Evolutionary conservation across 2,329 filamentous ascomycete species (phyloP), one percentile per base, ranked within the genome.

Genomic region (Phaeosphaeriaceae sp.): DNA sequence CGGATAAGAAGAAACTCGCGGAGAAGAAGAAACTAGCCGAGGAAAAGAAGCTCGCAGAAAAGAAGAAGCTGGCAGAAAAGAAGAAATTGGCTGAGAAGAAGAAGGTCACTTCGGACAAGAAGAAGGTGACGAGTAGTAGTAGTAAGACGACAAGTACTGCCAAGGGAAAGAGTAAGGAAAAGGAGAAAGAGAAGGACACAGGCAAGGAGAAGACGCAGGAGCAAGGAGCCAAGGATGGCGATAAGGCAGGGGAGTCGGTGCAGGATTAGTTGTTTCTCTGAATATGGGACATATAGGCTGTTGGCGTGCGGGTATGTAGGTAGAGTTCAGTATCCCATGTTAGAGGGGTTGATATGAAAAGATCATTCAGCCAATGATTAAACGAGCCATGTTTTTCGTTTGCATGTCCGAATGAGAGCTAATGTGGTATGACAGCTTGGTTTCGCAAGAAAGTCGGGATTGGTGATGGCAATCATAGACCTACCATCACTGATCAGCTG

Each of bases 221-320:
- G 7, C 70, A 74, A 53, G 57, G 61, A 36, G 62, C 68, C 0
- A 71, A 68, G 40, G 68, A 67, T n/a, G 68, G 63, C 1, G 62
- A 51, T 2, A 75, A 75, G 53, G 77, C 76, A 1, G 68, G 69
- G 10, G 72, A 71, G 53, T 78, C 75, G 54, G 78, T 78, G 4
- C 69, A 79, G 54, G 77, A 79, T 52, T 79, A 49, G 49, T 19
- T n/a, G 19, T 20, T 6, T 15, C 20, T n/a, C 11, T 15, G 3
- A 13, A 19, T n/a, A 19, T 44, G 9, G 36, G 25, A 2, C 6
- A 15, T 25, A 4, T 20, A 7, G n/a, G 5, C 7, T 36, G n/a
- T n/a, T 20, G 10, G 33, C 27, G 21, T 47, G 19, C n/a, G 27
- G 21, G 9, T 51, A 24, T 44, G 21, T 51, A 51, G 42, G 7